These are phyloP conservation scores for Alternaria tenuissima DNA, from an alignment of 2,329 filamentous ascomycete species.

Conservation along the genomic window DNA sequence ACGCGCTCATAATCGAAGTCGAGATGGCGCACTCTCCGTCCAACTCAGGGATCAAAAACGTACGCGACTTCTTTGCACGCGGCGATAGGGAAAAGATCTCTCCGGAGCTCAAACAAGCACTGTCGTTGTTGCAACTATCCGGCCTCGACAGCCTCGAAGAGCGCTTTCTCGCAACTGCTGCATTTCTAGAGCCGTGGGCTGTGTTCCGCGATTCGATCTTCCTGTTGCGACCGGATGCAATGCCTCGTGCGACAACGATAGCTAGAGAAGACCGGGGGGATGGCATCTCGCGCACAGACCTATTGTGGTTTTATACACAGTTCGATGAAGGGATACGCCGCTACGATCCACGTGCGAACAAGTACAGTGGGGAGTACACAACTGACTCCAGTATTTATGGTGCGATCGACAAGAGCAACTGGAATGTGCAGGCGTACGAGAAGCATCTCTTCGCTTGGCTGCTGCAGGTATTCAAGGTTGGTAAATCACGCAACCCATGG, in stretches of 20 bases:
- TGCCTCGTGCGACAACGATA: conserved; percentile 16
- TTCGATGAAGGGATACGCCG: conserved; percentile 39
- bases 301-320: conserved; percentile 46
- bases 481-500: conserved; percentile 38
- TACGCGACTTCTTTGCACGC: conserved; percentile 26
- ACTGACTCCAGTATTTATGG: conserved; percentile 21
- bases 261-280: neutral
- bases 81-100: conserved; percentile 25
- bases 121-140: conserved; percentile 33
- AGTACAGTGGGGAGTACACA: conserved; percentile 19
- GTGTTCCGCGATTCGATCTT: conserved; percentile 41
- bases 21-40: conserved; percentile 15
- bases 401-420: conserved; percentile 37
- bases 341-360: conserved; percentile 35
- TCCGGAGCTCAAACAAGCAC: conserved; percentile 30
- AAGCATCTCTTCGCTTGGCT: conserved; percentile 46
- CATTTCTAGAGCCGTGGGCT: conserved; percentile 44
- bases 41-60: conserved; percentile 13
- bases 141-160: conserved; percentile 36
- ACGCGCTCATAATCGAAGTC: neutral
- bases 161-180: conserved; percentile 36
- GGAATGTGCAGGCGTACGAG: conserved; percentile 39
- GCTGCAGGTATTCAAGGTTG: conserved; percentile 43
- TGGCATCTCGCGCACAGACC: conserved; percentile 30
- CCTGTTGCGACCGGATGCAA: conserved; percentile 25